Base-by-base conservation (phyloP, 2,329 filamentous ascomycete genomes). In the Cercospora berteroae region DNA sequence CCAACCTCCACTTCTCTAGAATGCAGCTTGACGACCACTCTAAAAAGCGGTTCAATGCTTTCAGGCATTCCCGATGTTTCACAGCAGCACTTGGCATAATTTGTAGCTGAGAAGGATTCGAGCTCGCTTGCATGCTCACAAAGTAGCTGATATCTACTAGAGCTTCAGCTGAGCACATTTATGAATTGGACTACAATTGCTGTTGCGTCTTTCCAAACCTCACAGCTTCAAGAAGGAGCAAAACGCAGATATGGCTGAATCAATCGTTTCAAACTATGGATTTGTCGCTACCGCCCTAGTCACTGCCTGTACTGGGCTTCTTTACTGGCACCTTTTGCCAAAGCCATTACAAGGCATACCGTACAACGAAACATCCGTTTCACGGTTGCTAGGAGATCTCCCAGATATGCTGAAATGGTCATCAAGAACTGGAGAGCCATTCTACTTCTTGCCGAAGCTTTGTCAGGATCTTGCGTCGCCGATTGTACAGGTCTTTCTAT, bases 401-500 rank as follows among this genome's bases (percentile, higher is more conserved):
- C 80, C 80, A 1, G 80, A 79, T 55, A 77, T 82, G 70, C 72
- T 82, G 65, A 70, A 72, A 13, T 60, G 23, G 18, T n/a, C 33
- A 16, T 33, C 23, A 4, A 48, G 7, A 4, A 60, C 58, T 25
- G 33, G 39, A 7, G 58, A 60, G 36, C 58, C 39, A 25, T 78
- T 79, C 67, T 74, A 67, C 42, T 60, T 75, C 55, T 25, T 60
- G 12, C 33, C 58, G 5, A 60, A 60, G 25, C 25, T n/a, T 0
- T 60, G 58, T n/a, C 59, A 66, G 9, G 56, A 63, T 20, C 63
- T 66, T 10, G 69, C 79, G 5, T 79, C 79, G 12, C 81, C 83
- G 0, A 77, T 86, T 64, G 73, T 80, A 5, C 85, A 87, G 69
- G 74, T 82, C 10, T 85, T 85, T 72, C 72, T 84, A 55, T 74